Evolutionary conservation across 2,329 filamentous ascomycete genomes (phyloP).

Genomic region (Alternaria ethzedia): DNA sequence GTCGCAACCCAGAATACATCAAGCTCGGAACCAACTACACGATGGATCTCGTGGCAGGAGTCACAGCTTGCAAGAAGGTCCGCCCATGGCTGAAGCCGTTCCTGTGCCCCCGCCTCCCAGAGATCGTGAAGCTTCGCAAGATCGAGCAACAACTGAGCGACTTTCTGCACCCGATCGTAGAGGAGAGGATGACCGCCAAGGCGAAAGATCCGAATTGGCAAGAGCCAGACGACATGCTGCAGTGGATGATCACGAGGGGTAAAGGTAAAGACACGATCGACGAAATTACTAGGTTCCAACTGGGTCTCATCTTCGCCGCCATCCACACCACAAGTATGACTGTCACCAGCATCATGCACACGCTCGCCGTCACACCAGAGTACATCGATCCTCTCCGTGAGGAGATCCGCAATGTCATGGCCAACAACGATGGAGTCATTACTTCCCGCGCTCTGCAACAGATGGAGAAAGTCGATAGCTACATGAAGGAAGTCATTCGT

Average conservation of each 20-base stretch:
- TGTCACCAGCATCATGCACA: constrained; percentile 39
- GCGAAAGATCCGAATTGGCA: constrained; percentile 37
- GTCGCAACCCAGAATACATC: constrained; percentile 38
- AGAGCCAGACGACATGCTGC: constrained; percentile 47
- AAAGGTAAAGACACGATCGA: constrained; percentile 9
- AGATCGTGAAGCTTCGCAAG: constrained; percentile 28
- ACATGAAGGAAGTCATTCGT: constrained; percentile 45
- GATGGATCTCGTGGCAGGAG: constrained; percentile 36
- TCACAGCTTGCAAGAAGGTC: constrained; percentile 35
- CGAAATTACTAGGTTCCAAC: constrained; percentile 20
- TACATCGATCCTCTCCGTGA: constrained; percentile 53
- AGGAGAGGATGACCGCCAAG: constrained; percentile 27
- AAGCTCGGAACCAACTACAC: constrained; percentile 41
- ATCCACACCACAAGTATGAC: constrained; percentile 42
- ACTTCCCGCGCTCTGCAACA: constrained; percentile 39
- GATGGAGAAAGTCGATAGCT: constrained; percentile 46
- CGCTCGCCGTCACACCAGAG: constrained; percentile 42
- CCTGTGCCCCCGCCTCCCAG: constrained; percentile 31
- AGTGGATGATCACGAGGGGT: constrained; percentile 44
- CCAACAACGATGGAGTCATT: constrained; percentile 42
- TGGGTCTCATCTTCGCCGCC: constrained; percentile 38
- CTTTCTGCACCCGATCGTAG: constrained; percentile 34
- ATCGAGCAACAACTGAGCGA: constrained; percentile 19
- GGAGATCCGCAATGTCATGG: constrained; percentile 49
- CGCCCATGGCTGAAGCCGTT: constrained; percentile 34